Evolutionary conservation across 352 stramenopile genomes (phyloP).

Genomic region (Phytophthora megakarya): DNA sequence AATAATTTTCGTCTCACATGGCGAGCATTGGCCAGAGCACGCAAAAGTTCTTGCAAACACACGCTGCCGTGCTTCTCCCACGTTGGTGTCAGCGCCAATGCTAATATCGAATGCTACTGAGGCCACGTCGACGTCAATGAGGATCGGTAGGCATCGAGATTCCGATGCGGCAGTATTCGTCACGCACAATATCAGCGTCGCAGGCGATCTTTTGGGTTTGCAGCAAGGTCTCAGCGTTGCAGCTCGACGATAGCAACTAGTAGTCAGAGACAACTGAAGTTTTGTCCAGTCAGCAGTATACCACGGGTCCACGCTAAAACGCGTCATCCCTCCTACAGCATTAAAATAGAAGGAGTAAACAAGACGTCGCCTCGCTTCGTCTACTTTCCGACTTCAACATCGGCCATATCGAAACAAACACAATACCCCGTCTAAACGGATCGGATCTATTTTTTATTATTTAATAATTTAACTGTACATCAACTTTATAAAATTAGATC

Average conservation of each 20-base stretch:
- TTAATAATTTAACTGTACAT: too few species aligned
- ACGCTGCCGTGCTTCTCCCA: constrained; percentile 17
- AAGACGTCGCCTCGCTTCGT: constrained; percentile 29
- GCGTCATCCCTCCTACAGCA: constrained; percentile 12
- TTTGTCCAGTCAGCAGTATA: constrained; percentile 11
- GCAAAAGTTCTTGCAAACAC: constrained; percentile 21
- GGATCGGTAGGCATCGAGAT: background rate
- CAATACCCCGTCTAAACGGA: constrained; percentile 7
- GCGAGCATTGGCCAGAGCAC: background rate
- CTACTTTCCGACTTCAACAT: constrained; percentile 40
- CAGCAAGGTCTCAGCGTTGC: constrained; percentile 19
- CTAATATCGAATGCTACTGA: constrained; percentile 15
- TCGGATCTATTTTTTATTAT: background rate
- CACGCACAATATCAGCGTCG: background rate
- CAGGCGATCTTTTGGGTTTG: constrained; percentile 19
- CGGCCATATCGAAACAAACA: background rate
- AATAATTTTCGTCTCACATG: constrained; percentile 21
- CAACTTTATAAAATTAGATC: background rate
- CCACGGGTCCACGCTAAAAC: constrained; percentile 10
- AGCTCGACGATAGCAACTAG: background rate
- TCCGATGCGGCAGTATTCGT: background rate
- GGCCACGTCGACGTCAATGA: background rate
- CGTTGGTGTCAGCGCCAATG: constrained; percentile 7
- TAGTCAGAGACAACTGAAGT: constrained; percentile 7
- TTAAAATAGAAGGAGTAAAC: background rate